A percentile compares a stretch with the other conserved stretches of the same genome.
These are phyloP conservation scores for Brettanomyces nanus DNA, from an alignment of 805 yeast genomes.

Conservation along the genomic window DNA sequence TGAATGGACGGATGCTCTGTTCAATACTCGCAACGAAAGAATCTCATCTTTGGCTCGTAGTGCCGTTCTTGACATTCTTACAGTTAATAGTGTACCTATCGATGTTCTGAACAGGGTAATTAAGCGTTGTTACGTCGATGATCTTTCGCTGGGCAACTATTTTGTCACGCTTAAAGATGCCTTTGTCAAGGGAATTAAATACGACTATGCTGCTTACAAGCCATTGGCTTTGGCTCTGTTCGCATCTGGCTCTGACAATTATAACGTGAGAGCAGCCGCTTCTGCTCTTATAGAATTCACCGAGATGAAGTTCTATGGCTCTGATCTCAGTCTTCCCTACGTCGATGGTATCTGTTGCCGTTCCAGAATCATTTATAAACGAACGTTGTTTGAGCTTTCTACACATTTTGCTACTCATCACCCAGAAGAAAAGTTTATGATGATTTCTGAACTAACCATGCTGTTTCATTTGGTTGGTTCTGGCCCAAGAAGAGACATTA, in stretches of 20 bases:
- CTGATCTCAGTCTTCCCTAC: constrained; percentile 47
- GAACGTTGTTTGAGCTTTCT: constrained; percentile 75
- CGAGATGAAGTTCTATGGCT: constrained; percentile 51
- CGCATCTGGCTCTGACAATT: constrained; percentile 68
- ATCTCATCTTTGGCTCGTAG: constrained; percentile 55
- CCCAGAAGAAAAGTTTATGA: constrained; percentile 49
- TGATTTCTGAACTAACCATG: constrained; percentile 68
- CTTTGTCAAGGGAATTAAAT: constrained; percentile 39
- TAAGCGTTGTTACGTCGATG: constrained; percentile 59
- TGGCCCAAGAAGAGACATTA: constrained; percentile 63
- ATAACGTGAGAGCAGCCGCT: constrained; percentile 63
- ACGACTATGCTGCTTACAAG: constrained; percentile 51
- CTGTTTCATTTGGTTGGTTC: constrained; percentile 53
- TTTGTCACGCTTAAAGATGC: constrained; percentile 66
- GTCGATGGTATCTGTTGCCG: constrained; percentile 65
- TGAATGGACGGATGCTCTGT: constrained; percentile 73
- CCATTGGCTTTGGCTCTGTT: constrained; percentile 68
- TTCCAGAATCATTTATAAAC: constrained; percentile 77
- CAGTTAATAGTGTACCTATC: constrained; percentile 42
- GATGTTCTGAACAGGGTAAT: constrained; percentile 53
- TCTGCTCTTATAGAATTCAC: constrained; percentile 59
- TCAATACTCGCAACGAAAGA: constrained; percentile 48
- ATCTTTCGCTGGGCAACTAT: constrained; percentile 54
- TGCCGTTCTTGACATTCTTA: constrained; percentile 64
- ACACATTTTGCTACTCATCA: constrained; percentile 56